Evolutionary conservation across 2,329 filamentous ascomycete genomes (phyloP), one percentile per base, ranked within the genome.

Genomic region (Cladophialophora bantiana): DNA sequence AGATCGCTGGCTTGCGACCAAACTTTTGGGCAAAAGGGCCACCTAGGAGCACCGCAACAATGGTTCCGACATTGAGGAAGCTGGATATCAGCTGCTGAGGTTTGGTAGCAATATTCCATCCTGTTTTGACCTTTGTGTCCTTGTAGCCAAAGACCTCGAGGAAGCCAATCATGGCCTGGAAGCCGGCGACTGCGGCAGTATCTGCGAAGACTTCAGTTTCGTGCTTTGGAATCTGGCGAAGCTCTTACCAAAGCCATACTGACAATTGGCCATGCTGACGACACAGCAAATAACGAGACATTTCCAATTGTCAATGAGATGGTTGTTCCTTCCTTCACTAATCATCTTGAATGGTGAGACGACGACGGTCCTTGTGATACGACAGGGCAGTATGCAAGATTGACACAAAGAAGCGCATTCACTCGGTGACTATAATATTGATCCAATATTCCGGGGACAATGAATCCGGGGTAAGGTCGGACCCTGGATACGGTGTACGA

Each of bases 161-260:
- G 59, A 85, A 85, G 6, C 83, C 83, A 0, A 83, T 82, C 82
- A 84, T 84, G 2, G 82, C 82, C 70, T 84, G 81, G 4, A 83
- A 73, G 1, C 78, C 60, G 7, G 60, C 60, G 15, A 62, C 60
- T 6, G 60, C 60, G 6, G 60, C 60, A 9, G 60, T 62, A 40
- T 62, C 60, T 62, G 60, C 59, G 26, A 45, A 20, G 13, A 12
- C 36, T 55, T 56, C 45, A 62, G 60, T 52, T 12, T 20, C 42
- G 10, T 31, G 7, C 7, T 18, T 4, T 26, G 12, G 13, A 5
- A 80, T 7, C 79, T 79, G 0, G 84, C 76, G 10, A 79, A 78
- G 2, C 80, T 78, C 9, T 77, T 81, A 73, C 85, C 83, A 6
- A 85, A 78, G 2, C 83, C 83, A 72, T 85, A 85, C 70, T 86